Evolutionary conservation across 139 green algal species (phyloP), one percentile per base, ranked within the genome.

Genomic region (Chlorella ohadii): DNA sequence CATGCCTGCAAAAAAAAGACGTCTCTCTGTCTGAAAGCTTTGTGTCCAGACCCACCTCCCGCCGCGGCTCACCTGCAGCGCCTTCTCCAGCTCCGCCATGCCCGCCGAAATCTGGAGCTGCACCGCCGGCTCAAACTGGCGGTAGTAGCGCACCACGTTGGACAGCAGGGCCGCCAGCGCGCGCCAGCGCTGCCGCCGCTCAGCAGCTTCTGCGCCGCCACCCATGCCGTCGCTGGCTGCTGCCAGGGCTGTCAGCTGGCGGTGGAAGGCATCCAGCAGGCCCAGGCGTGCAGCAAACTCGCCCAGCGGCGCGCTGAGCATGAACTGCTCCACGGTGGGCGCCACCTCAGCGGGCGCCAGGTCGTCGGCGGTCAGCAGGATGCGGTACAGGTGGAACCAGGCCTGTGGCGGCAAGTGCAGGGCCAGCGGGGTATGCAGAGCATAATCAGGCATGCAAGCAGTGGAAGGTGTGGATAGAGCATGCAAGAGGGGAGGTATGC

Each of bases 351-450:
- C 55, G 33, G 73, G 31, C 7, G 73, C 78, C 38, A 82, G 76
- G 71, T 70, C 66, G 72, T 73, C 72, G 28, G 33, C 81, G 33
- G 74, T 65, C 34, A 85, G 81, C 55, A 98, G 47, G n/a, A 99
- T 88, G 36, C 88, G 82, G 83, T 96, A 95, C 39, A 99, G 86
- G 75, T 98, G 94, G 83, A 98, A 99, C 97, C 97, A 99, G 39
- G 88, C 90, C 65, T 89, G 84, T 15, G 17, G 13, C 17, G 27
- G 34, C 1, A 28, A 19, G 59, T n/a, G 59, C 22, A 1, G 16
- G 59, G 22, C 19, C 2, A 12, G 59, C 5, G 1, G 20, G 59
- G 19, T 66, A 1, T 28, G 22, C 22, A 5, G 59, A 31, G 59
- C 59, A 66, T 1, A 66, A 23, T 28, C 23, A 66, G 23, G 9